Evolutionary conservation across 306 rosid species (phyloP).

Genomic region (Potentilla sterilis): DNA sequence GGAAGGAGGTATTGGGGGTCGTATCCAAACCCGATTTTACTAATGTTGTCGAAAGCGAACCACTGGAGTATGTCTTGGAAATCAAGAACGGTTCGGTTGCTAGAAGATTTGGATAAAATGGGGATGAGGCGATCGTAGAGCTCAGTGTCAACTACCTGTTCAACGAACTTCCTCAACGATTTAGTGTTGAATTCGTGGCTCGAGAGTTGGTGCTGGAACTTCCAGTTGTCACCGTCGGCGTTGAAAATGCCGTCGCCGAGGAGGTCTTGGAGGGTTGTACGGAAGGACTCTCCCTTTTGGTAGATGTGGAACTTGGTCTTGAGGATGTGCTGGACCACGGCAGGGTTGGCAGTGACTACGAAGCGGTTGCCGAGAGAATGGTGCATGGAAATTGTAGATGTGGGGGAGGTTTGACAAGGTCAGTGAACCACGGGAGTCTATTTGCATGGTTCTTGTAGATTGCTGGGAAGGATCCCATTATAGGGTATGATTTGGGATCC

Average conservation of each 20-base stretch:
- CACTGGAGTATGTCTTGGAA: constrained; percentile 69
- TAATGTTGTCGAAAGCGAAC: constrained; percentile 66
- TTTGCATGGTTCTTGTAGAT: constrained; percentile 34
- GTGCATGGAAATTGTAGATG: constrained; percentile 56
- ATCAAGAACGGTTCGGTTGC: constrained; percentile 9
- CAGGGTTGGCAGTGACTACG: constrained; percentile 59
- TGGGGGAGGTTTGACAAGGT: constrained; percentile 45
- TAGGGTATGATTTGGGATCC: constrained; percentile 63
- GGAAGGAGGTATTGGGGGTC: constrained; percentile 61
- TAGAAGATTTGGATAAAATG: constrained; percentile 25
- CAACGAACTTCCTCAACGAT: constrained; percentile 46
- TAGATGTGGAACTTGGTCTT: constrained; percentile 53
- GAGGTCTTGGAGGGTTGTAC: constrained; percentile 36
- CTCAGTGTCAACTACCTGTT: constrained; percentile 54
- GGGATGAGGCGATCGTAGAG: constrained; percentile 56
- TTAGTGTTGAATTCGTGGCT: constrained; percentile 58
- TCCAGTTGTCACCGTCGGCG: constrained; percentile 53
- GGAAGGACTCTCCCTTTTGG: constrained; percentile 38
- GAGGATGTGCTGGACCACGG: constrained; percentile 69
- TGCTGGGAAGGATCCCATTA: constrained; percentile 46
- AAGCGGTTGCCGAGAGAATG: constrained; percentile 37
- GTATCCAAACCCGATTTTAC: constrained; percentile 62
- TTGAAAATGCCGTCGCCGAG: constrained; percentile 72
- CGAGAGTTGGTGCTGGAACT: constrained; percentile 64
- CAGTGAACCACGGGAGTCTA: constrained; percentile 54